phyloP scores from a whole-genome alignment of 164 flowering plant genomes.

The Tinospora cordifolia region DNA sequence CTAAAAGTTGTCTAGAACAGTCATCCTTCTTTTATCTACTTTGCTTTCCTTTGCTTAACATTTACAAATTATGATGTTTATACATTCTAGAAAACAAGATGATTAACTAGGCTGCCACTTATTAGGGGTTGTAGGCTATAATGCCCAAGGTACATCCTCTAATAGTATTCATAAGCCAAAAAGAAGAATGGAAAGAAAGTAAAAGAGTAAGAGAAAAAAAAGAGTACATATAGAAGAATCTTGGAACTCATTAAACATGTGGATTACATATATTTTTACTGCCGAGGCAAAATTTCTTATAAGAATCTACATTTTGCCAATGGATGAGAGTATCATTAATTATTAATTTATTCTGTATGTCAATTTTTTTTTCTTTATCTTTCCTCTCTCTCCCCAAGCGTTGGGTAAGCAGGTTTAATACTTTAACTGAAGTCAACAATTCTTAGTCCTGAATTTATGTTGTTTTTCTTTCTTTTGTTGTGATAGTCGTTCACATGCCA shows the following conservation, averaged over 20 bases:
- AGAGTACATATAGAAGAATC: no score
- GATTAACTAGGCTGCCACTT: no score
- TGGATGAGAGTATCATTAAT: no score
- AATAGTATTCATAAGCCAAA: not conserved
- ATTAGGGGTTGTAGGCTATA: not conserved
- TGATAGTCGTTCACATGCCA: constrained; percentile 92
- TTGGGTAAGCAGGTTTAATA: not conserved
- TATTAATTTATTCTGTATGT: not conserved
- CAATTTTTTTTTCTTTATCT: not conserved
- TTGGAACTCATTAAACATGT: not conserved
- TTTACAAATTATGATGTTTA: no score
- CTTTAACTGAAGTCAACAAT: constrained; percentile 1
- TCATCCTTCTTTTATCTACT: no score
- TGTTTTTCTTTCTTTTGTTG: constrained; percentile 16
- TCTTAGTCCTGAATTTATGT: not conserved
- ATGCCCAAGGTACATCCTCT: not conserved
- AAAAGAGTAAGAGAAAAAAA: no score
- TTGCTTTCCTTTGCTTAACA: no score
- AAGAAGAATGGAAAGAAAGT: not conserved
- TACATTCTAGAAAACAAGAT: no score
- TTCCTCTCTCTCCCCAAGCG: no score
- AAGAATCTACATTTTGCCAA: no score
- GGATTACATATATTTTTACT: not conserved
- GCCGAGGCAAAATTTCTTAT: not conserved
- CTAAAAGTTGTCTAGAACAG: no score